Percentiles rank a stretch among this genome's conserved stretches.
phyloP scores from a whole-genome alignment of 75 land plant genomes.

The Selaginella tamariscina region DNA sequence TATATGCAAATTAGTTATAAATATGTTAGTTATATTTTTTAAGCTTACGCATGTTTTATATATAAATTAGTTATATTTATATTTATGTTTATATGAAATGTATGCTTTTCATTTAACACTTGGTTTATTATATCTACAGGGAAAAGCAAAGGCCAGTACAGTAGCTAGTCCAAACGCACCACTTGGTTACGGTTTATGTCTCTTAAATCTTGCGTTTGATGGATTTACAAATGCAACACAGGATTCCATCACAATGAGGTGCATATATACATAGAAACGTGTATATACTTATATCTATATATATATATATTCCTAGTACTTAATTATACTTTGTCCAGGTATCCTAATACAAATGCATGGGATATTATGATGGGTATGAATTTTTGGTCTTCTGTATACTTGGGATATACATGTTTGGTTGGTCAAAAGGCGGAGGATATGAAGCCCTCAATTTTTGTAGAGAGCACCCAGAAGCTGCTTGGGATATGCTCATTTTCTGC shows the following conservation, averaged over 20 bases:
- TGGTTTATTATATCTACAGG: conserved; percentile 57
- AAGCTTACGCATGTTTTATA: too few relatives aligned
- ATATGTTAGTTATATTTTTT: too few relatives aligned
- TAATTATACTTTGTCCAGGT: conserved; percentile 34
- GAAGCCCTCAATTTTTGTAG: conserved; percentile 73
- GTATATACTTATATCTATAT: too few relatives aligned
- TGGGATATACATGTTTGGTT: conserved; percentile 74
- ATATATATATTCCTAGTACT: background rate
- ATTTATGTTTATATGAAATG: too few relatives aligned
- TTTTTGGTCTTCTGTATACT: conserved; percentile 86
- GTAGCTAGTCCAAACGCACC: conserved; percentile 92
- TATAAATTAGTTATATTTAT: too few relatives aligned
- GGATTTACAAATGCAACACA: conserved; percentile 99
- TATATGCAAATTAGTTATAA: too few relatives aligned
- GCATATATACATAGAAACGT: background rate
- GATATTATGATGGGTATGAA: conserved; percentile 99
- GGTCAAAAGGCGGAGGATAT: conserved; percentile 57
- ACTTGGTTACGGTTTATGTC: conserved; percentile 77
- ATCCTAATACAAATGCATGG: conserved; percentile 90
- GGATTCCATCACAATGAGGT: conserved; percentile 75
- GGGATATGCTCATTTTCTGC: conserved; percentile 87
- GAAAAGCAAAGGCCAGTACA: conserved; percentile 65
- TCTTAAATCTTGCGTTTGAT: conserved; percentile 81
- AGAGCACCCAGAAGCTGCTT: conserved; percentile 87
- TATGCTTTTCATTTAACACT: conserved; percentile 2